Base-by-base conservation (phyloP, 768 basidiomycete species). In the Termitomyces sp. region DNA sequence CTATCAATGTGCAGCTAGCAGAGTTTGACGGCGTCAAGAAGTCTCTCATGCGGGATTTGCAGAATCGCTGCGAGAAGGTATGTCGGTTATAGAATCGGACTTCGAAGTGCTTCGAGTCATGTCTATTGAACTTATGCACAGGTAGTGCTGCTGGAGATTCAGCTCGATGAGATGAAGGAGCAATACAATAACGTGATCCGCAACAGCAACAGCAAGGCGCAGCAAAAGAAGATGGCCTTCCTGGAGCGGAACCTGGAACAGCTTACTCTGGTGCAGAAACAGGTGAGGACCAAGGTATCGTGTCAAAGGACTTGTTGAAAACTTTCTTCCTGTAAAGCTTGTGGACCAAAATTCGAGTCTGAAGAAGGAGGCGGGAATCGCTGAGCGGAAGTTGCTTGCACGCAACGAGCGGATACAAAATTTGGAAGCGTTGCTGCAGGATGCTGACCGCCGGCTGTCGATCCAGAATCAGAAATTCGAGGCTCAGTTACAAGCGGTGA, bases 171-270 rank as follows among this genome's bases (percentile, higher is more conserved):
- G 70, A 94, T 97, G 72, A 92, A 92, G 71, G 97, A 99, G 73
- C 95, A 98, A 69, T 99, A 99, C 75, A 96, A 95, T 77, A 96
- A 95, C 69, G 93, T 98, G 58, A 95, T 97, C 66, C 89, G 93
- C 61, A 97, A 97, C 71, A 95, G 94, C 76, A 98, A 98, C 73
- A 95, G 90, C 73, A 95, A 96, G 71, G 93, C 96, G 7, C 97
- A 99, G 65, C 93, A 96, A 76, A 95, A 96, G 84, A 98, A 98
- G 83, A 95, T 98, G 90, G 92, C 94, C 12, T 97, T 98, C 83
- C 74, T 99, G 54, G 95, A 98, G 69, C 89, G 96, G 52, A 99
- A 98, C 68, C 77, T 99, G 52, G 95, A 98, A 67, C 93, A 96
- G 68, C 75, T 98, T 62, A 96, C 95, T 27, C 74, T 92, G 52